Evolutionary conservation across 495 filamentous ascomycete species (phyloP).

Genomic region (Podospora appendiculata): DNA sequence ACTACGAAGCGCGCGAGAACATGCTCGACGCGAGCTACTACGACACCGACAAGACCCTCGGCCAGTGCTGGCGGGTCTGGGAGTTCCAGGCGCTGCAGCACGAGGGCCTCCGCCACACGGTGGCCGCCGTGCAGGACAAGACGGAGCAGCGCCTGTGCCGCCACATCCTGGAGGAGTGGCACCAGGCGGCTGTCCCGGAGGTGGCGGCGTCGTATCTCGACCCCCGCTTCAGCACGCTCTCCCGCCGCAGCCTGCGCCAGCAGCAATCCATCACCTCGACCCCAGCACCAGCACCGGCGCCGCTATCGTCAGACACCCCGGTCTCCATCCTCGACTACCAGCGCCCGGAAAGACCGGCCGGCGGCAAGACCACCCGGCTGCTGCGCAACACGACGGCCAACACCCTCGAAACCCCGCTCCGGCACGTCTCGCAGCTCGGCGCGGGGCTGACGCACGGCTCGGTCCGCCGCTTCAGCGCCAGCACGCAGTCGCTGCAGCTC

Average conservation of each 20-base stretch:
- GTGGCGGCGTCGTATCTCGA: background rate
- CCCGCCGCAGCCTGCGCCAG: background rate
- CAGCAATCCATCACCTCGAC: too few species aligned
- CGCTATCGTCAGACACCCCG: too few species aligned
- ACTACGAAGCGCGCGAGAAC: constrained; percentile 12
- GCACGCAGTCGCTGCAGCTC: background rate
- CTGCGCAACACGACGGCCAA: background rate
- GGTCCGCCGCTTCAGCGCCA: too few species aligned
- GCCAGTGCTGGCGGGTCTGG: constrained; percentile 13
- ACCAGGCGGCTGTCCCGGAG: constrained; percentile 11
- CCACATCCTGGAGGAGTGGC: constrained; percentile 20
- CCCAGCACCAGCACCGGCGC: too few species aligned
- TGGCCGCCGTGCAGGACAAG: constrained; percentile 12
- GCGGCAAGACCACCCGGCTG: background rate
- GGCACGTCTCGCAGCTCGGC: background rate
- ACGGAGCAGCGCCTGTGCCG: constrained; percentile 13
- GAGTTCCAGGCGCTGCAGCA: constrained; percentile 23
- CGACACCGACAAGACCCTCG: constrained; percentile 13
- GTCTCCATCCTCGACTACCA: too few species aligned
- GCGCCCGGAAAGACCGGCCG: too few species aligned
- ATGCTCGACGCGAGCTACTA: constrained; percentile 17
- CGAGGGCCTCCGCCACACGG: constrained; percentile 10
- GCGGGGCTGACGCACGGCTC: too few species aligned
- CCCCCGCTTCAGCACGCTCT: background rate
- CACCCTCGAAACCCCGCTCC: background rate